A percentile compares a stretch with the other conserved stretches of the same genome.
phyloP scores from a whole-genome alignment of 768 basidiomycete species.

The Auriscalpium microsporum region DNA sequence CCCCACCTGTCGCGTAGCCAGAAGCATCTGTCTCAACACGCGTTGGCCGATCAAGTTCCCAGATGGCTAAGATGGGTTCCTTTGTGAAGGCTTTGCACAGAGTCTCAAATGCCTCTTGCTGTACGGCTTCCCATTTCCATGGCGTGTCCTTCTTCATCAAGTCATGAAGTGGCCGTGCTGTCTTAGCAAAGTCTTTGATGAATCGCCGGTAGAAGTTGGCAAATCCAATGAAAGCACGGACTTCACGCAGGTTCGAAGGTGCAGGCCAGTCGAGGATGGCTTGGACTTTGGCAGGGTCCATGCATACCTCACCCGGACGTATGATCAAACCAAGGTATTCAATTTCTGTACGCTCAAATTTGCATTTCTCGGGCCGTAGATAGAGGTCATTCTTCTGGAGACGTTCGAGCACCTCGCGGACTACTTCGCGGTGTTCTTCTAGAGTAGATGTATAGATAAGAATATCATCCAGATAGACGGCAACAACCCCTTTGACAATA shows the following conservation, averaged over 20 bases:
- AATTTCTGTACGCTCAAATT: not conserved
- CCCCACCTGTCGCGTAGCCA: slow-evolving; percentile 17
- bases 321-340: not conserved
- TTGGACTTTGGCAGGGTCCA: slow-evolving; percentile 28
- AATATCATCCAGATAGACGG: not conserved
- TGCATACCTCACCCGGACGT: slow-evolving; percentile 9
- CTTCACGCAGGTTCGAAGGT: not conserved
- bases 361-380: not conserved
- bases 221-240: not conserved
- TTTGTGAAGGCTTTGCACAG: not conserved
- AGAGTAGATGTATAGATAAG: not conserved
- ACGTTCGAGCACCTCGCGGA: not conserved
- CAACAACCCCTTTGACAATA: slow-evolving; percentile 20
- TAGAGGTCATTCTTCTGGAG: not conserved
- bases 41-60: not conserved
- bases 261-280: slow-evolving; percentile 2
- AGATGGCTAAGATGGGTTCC: not conserved
- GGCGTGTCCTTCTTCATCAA: not conserved
- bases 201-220: not conserved
- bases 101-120: not conserved
- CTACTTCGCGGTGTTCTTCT: not conserved
- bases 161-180: not conserved
- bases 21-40: slow-evolving; percentile 12
- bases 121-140: not conserved
- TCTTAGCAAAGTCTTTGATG: not conserved